Conservation (phyloP, 2,329 filamentous ascomycete species). For the Epichloe baconii region DNA sequence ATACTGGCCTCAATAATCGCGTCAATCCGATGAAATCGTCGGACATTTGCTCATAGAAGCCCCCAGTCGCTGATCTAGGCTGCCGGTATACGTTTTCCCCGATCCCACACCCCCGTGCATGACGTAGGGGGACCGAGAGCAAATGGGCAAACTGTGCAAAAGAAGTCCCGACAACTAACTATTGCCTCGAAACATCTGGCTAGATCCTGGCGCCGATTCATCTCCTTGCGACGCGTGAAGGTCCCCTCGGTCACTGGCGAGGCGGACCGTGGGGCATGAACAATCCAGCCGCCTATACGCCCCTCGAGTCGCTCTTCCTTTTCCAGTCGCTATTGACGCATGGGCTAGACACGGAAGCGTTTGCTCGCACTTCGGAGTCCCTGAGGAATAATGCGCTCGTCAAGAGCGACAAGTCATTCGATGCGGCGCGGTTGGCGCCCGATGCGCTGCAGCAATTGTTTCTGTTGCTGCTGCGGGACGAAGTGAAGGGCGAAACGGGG, state of each 20-base stretch:
- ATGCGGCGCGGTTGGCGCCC: constrained; percentile 59
- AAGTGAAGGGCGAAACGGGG: constrained; percentile 42
- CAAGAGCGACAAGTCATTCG: constrained; percentile 55
- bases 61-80: constrained; percentile 17
- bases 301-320: constrained; percentile 74
- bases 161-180: background rate
- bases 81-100: constrained; percentile 18
- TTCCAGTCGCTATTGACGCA: constrained; percentile 65
- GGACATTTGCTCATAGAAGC: constrained; percentile 13
- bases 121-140: constrained; percentile 10
- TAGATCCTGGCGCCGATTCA: constrained; percentile 43
- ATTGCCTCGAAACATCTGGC: background rate
- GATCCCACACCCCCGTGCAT: constrained; percentile 10
- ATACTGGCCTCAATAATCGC: constrained; percentile 11
- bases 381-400: constrained; percentile 64
- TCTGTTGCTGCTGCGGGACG: constrained; percentile 61
- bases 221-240: constrained; percentile 37
- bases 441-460: constrained; percentile 73
- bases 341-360: constrained; percentile 52
- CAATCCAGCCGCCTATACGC: constrained; percentile 55
- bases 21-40: constrained; percentile 17
- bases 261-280: constrained; percentile 43
- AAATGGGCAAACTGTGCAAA: background rate
- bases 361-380: constrained; percentile 58
- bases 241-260: constrained; percentile 43